Evolutionary conservation across 2,329 filamentous ascomycete species (phyloP), one percentile per base, ranked within the genome.

Genomic region (Juglanconis sp.): DNA sequence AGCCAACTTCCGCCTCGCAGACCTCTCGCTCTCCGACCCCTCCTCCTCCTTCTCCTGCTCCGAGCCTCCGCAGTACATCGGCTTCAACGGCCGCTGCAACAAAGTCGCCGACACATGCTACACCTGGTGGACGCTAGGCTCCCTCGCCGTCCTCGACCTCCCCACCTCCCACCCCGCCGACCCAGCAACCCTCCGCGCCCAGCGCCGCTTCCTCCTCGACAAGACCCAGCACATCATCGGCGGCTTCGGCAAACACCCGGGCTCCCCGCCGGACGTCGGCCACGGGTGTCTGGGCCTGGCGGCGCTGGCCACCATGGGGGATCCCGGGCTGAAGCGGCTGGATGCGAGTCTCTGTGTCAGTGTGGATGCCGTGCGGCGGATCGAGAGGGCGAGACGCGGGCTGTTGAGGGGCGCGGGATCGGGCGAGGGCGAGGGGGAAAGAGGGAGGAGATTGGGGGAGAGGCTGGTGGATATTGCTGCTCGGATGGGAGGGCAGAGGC

Each of bases 41-140:
- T 56, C 64, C 8, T 32, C 48, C 1, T 11, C 17, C 17, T 24
- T 2, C 17, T 24, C 17, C 17, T 24, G 17, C 17, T 24, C 17
- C 17, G 17, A 24, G 17, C 17, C 46, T 4, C 13, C 58, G 2
- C 61, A 67, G 17, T 73, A 77, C 9, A 82, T 91, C 1, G 95
- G 93, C 9, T 92, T 96, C 76, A 96, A 96, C 69, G 95, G 95
- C 32, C 87, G 95, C 53, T 87, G 86, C 71, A 97, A 96, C 77
- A 99, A 99, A 74, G 82, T 88, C 52, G 90, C 91, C 9, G 95
- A 99, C 74, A 98, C 95, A 0, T 99, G 95, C 76, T 99, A 99
- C 73, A 89, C 87, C 30, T 99, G 94, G 80, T 99, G 95, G 95
- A 91, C 91, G 0, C 82, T 83, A 4, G 92, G 86, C 2, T 86